These are phyloP conservation scores for Chalciporus piperatoides DNA, from an alignment of 1,284 basidiomycete genomes.

Conservation along the genomic window DNA sequence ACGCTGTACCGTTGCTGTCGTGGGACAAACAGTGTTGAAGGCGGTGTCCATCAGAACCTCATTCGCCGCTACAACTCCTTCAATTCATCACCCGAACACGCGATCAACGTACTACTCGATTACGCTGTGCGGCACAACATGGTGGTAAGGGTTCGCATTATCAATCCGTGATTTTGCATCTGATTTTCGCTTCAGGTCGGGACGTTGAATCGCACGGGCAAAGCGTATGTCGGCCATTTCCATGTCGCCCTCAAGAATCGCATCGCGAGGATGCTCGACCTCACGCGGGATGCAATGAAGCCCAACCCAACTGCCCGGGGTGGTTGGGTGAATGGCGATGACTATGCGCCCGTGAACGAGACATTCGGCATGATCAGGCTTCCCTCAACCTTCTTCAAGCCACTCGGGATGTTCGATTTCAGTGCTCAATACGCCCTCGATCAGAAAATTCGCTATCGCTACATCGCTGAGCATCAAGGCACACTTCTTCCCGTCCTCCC, in stretches of 20 bases:
- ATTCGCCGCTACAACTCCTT: not conserved
- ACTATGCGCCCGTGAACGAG: slow-evolving; percentile 12
- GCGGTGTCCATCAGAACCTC: slow-evolving; percentile 4
- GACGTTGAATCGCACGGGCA: too few relatives aligned
- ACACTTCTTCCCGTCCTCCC: not conserved
- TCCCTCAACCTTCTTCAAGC: not conserved
- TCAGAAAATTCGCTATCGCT: not conserved
- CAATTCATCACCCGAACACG: not conserved
- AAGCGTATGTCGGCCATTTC: not conserved
- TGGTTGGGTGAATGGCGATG: slow-evolving; percentile 13
- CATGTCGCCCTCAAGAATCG: slow-evolving; percentile 6
- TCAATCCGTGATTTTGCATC: too few relatives aligned
- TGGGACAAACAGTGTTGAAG: slow-evolving; percentile 1
- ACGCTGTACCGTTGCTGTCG: not conserved
- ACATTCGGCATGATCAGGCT: slow-evolving; percentile 16
- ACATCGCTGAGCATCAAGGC: not conserved
- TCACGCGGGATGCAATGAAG: not conserved
- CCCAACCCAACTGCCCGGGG: not conserved
- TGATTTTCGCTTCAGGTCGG: too few relatives aligned
- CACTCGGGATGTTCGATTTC: not conserved
- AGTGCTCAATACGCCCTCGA: not conserved
- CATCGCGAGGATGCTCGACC: slow-evolving; percentile 5
- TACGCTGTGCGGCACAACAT: slow-evolving; percentile 4
- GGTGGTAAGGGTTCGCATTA: not conserved
- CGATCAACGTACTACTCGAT: not conserved